phyloP scores from a whole-genome alignment of 1,284 basidiomycete genomes.

The Stygiomarasmius scandens region DNA sequence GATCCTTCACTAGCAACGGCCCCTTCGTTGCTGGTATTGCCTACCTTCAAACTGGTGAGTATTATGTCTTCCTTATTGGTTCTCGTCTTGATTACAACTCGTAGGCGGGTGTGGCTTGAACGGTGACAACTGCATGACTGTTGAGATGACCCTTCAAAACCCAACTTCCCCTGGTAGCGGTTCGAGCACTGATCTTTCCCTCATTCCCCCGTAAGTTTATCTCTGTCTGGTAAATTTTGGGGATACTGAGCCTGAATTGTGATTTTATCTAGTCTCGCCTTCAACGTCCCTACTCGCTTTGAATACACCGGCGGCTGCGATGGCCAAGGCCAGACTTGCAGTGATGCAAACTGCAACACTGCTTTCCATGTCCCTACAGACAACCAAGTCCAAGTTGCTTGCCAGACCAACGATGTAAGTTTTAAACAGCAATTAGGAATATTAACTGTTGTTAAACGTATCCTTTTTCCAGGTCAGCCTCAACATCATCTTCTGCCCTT shows the following conservation, averaged over 20 bases:
- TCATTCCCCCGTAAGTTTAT: neutral
- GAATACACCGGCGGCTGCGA: neutral
- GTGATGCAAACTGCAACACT: neutral
- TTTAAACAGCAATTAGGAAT: neutral
- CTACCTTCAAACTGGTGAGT: neutral
- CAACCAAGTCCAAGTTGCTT: slow-evolving; percentile 4
- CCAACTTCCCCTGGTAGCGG: neutral
- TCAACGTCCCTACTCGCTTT: neutral
- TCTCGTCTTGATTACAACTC: neutral
- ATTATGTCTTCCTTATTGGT: too few relatives aligned
- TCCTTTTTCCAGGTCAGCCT: slow-evolving; percentile 1
- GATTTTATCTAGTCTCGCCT: neutral
- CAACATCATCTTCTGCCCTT: slow-evolving; percentile 5
- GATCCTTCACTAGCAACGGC: neutral
- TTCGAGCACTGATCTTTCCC: neutral
- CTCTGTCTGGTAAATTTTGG: neutral
- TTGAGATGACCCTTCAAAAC: neutral
- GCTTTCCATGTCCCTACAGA: neutral
- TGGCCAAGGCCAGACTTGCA: neutral
- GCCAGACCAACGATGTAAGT: slow-evolving; percentile 5
- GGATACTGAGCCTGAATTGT: neutral
- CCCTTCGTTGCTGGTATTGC: neutral
- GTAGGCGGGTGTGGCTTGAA: neutral
- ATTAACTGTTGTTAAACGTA: neutral
- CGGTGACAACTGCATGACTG: neutral